A percentile compares a stretch with the other conserved stretches of the same genome.
phyloP scores from a whole-genome alignment of 1,284 basidiomycete genomes.

The Puccinia brachypodii region DNA sequence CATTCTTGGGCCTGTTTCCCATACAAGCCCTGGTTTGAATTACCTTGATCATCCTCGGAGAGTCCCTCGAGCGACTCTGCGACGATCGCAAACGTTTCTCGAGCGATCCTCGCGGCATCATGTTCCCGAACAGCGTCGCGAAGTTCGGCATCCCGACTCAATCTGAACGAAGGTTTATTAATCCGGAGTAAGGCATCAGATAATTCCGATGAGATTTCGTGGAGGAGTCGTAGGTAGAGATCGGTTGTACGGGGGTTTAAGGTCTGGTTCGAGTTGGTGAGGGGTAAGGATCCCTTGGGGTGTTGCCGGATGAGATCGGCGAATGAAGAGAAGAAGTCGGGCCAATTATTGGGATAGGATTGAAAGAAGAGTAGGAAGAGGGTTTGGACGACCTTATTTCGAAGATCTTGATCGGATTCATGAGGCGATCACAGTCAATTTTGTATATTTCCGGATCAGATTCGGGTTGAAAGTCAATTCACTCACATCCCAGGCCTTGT shows the following conservation, averaged over 20 bases:
- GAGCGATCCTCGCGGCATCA: constrained; percentile 82
- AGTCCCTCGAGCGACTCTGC: constrained; percentile 64
- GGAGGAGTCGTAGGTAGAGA: constrained; percentile 79
- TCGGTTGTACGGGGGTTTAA: constrained; percentile 78
- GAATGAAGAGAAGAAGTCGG: constrained; percentile 62
- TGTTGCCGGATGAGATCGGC: constrained; percentile 64
- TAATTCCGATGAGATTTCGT: constrained; percentile 88
- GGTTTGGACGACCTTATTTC: constrained; percentile 99
- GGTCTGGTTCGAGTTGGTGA: constrained; percentile 58
- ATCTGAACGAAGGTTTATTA: constrained; percentile 66
- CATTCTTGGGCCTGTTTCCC: constrained; percentile 66
- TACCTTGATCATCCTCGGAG: neutral
- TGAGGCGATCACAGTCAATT: constrained; percentile 43
- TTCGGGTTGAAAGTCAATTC: neutral
- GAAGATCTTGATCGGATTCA: constrained; percentile 65
- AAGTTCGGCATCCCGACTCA: constrained; percentile 75
- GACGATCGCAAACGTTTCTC: constrained; percentile 80
- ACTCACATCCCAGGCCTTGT: constrained; percentile 24
- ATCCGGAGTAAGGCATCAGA: constrained; percentile 81
- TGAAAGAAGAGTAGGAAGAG: constrained; percentile 89
- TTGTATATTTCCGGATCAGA: neutral
- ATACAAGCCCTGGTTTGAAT: constrained; percentile 46
- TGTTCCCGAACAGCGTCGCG: constrained; percentile 79
- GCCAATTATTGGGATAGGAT: constrained; percentile 80
- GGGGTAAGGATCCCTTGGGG: constrained; percentile 67